Percentiles rank a stretch among this genome's conserved stretches.
These are phyloP conservation scores for Spizellomyces punctatus DNA, from an alignment of 192 early-diverging fungal genomes.

Conservation along the genomic window DNA sequence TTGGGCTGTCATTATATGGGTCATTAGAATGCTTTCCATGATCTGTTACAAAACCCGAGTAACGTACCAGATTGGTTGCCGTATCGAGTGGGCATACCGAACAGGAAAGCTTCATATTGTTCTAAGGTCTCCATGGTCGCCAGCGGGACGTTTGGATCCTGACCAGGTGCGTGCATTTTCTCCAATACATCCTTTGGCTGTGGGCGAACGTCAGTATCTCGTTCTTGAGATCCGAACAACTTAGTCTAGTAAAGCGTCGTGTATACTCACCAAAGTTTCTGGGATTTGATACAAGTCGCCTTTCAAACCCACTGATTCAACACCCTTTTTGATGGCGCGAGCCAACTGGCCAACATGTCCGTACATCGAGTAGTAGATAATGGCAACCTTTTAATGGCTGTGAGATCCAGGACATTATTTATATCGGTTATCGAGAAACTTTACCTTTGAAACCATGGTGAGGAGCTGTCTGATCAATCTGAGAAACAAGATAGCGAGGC, in stretches of 20 bases:
- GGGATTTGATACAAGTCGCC: constrained; percentile 54
- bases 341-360: constrained; percentile 70
- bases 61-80: constrained; percentile 36
- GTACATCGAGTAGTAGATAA: constrained; percentile 36
- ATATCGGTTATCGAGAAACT: no score
- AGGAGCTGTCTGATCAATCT: no score
- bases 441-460: no score
- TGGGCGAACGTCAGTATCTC: neutral
- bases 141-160: constrained; percentile 47
- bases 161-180: constrained; percentile 57
- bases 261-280: constrained; percentile 49
- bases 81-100: constrained; percentile 51
- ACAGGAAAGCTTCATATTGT: constrained; percentile 58
- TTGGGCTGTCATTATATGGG: constrained; percentile 59
- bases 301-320: constrained; percentile 52
- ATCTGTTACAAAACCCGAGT: constrained; percentile 59
- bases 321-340: constrained; percentile 59
- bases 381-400: neutral
- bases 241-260: no score
- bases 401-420: no score
- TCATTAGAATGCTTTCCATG: neutral
- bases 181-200: constrained; percentile 33
- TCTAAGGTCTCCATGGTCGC: constrained; percentile 38
- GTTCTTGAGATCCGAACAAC: neutral
- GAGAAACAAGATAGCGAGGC: no score